Evolutionary conservation across 2,329 filamentous ascomycete species (phyloP).

Genomic region (Bipolaris victoriae): DNA sequence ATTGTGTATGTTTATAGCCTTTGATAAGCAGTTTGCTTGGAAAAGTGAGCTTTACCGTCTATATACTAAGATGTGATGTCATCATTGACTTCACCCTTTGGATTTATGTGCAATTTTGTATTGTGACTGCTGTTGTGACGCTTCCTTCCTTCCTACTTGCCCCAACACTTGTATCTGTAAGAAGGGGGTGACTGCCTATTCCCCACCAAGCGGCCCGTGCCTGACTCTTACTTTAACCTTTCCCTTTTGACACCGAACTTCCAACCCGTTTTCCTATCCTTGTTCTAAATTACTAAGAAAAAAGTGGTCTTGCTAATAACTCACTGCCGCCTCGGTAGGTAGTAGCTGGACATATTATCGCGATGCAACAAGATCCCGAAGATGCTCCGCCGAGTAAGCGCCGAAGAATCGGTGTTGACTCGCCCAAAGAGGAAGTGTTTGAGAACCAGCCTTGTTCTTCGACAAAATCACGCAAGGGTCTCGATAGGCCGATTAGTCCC

Average conservation of each 20-base stretch:
- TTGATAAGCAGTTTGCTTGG: constrained; percentile 25
- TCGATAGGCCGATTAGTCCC: constrained; percentile 40
- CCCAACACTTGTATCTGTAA: not conserved
- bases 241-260: not conserved
- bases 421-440: constrained; percentile 6
- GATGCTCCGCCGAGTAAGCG: constrained; percentile 33
- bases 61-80: constrained; percentile 29
- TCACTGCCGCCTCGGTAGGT: not conserved
- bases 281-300: too few relatives aligned
- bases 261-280: not conserved
- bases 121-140: not conserved
- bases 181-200: constrained; percentile 9
- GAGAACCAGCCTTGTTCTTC: not conserved
- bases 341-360: not conserved
- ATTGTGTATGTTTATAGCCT: constrained; percentile 39
- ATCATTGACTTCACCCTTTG: constrained; percentile 9
- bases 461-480: constrained; percentile 10
- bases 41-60: constrained; percentile 28
- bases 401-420: constrained; percentile 28
- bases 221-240: not conserved
- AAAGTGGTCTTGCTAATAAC: not conserved
- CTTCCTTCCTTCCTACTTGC: not conserved
- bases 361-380: constrained; percentile 14
- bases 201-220: constrained; percentile 10
- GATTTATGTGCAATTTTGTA: not conserved